These are phyloP conservation scores for Sodiomyces alkalinus DNA, from an alignment of 2,329 filamentous ascomycete genomes.

Conservation along the genomic window DNA sequence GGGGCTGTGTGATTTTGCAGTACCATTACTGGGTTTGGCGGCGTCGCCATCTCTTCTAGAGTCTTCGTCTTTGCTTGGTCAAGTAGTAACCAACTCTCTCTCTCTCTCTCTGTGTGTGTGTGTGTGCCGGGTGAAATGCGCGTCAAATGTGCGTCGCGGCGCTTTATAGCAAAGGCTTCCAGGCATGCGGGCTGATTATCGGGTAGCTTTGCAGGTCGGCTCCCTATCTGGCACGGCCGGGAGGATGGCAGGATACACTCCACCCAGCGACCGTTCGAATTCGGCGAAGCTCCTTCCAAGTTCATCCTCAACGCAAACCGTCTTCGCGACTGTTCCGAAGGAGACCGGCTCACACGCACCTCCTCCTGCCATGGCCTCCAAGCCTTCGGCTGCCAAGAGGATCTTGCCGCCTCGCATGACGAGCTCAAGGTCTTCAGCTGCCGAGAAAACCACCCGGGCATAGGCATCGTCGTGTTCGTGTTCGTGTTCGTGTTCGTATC, in stretches of 20 bases:
- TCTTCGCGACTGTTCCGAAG: constrained; percentile 9
- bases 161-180: no score
- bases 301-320: constrained; percentile 11
- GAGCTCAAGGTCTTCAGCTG: constrained; percentile 11
- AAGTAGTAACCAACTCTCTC: no score
- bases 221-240: constrained; percentile 7
- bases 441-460: constrained; percentile 10
- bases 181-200: no score
- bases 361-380: constrained; percentile 4
- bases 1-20: no score
- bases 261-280: constrained; percentile 8
- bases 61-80: no score
- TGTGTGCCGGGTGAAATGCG: no score
- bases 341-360: constrained; percentile 8
- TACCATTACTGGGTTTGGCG: no score
- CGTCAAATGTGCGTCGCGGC: no score
- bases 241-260: constrained; percentile 11
- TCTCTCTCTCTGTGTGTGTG: no score
- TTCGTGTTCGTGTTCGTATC: no score
- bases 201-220: constrained; percentile 11
- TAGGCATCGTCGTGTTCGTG: constrained; percentile 5
- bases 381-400: constrained; percentile 7
- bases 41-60: no score
- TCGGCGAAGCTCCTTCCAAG: constrained; percentile 10
- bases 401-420: constrained; percentile 13